These are phyloP conservation scores for Lachancea fermentati DNA, from an alignment of 805 yeast species.

Conservation along the genomic window DNA sequence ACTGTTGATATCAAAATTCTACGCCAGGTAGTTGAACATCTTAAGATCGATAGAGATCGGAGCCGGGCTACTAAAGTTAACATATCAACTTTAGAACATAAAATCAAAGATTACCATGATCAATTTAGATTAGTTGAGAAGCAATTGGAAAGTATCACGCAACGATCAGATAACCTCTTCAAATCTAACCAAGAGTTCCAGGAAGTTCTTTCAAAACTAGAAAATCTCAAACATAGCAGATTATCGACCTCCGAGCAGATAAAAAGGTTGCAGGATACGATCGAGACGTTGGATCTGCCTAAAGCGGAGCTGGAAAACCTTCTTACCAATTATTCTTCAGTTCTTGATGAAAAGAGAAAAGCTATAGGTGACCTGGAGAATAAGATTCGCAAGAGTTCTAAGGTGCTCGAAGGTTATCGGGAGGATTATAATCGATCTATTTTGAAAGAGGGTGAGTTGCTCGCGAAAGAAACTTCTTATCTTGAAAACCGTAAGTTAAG, in stretches of 20 bases:
- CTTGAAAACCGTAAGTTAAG: background rate
- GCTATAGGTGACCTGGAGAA: slow-evolving; percentile 25
- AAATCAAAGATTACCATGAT: slow-evolving; percentile 40
- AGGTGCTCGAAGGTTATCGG: slow-evolving; percentile 27
- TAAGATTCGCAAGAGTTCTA: slow-evolving; percentile 21
- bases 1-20: slow-evolving; percentile 66
- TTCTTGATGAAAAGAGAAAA: slow-evolving; percentile 27
- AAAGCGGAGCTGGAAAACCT: slow-evolving; percentile 37
- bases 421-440: slow-evolving; percentile 34
- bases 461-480: slow-evolving; percentile 30
- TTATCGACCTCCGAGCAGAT: slow-evolving; percentile 46
- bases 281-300: slow-evolving; percentile 23
- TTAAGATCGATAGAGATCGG: slow-evolving; percentile 65
- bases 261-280: slow-evolving; percentile 35
- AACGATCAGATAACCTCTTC: slow-evolving; percentile 58
- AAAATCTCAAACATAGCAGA: slow-evolving; percentile 47
- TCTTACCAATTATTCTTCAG: slow-evolving; percentile 38
- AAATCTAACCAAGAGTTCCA: slow-evolving; percentile 79
- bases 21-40: slow-evolving; percentile 72
- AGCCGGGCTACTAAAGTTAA: slow-evolving; percentile 53
- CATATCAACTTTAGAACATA: slow-evolving; percentile 38
- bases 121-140: slow-evolving; percentile 46
- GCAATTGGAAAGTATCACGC: slow-evolving; percentile 48
- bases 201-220: slow-evolving; percentile 56
- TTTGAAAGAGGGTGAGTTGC: slow-evolving; percentile 51